Conservation (phyloP, 2,329 filamentous ascomycete genomes). For the Juglanconis oblonga region DNA sequence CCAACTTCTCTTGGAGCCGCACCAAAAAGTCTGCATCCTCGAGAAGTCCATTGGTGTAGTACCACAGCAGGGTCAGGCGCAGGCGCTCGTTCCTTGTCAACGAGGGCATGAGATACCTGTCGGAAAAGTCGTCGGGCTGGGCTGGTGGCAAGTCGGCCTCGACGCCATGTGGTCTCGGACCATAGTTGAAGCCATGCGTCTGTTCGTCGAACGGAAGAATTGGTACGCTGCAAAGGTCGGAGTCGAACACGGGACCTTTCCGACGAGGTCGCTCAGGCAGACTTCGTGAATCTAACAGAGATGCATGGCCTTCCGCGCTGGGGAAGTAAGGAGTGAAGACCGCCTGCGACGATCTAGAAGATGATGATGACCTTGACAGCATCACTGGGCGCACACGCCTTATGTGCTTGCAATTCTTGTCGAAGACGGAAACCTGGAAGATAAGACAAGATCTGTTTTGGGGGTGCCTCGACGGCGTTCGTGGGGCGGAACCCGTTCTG, state of each 20-base stretch:
- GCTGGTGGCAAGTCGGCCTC: not conserved
- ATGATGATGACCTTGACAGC: too few species aligned
- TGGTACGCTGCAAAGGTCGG: not conserved
- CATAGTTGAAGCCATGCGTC: not conserved
- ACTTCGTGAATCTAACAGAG: not conserved
- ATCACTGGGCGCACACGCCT: too few species aligned
- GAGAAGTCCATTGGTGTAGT: slow-evolving; percentile 38
- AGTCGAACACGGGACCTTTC: not conserved
- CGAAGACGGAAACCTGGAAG: too few species aligned
- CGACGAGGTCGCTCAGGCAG: not conserved
- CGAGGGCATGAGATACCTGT: slow-evolving; percentile 7
- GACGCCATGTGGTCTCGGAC: not conserved
- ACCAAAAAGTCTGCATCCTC: slow-evolving; percentile 38
- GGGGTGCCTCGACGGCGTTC: too few species aligned
- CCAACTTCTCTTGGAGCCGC: slow-evolving; percentile 39
- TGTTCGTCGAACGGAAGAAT: not conserved
- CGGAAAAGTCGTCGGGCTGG: not conserved
- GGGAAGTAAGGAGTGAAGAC: too few species aligned
- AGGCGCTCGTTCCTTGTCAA: slow-evolving; percentile 29
- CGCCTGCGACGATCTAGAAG: too few species aligned
- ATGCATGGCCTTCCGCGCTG: too few species aligned
- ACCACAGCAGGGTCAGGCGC: slow-evolving; percentile 37
- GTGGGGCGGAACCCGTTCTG: too few species aligned
- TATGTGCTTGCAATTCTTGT: too few species aligned
- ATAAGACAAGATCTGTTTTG: too few species aligned